Base-by-base conservation (phyloP, 2,329 filamentous ascomycete genomes). In the Exophiala phaeomuriformis region DNA sequence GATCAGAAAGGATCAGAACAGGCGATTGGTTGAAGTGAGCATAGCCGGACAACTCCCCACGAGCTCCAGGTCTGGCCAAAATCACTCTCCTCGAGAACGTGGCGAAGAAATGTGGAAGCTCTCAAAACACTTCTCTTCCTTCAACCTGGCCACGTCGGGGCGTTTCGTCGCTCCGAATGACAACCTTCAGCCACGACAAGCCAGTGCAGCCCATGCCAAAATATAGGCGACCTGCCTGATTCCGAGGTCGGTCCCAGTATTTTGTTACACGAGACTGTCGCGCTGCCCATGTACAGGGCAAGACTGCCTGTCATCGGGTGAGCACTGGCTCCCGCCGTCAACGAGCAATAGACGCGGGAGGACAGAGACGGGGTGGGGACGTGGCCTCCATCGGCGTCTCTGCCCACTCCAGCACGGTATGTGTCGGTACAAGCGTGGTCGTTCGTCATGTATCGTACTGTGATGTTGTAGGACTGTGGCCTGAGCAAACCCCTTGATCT, bases 401-500 rank as follows among this genome's bases (percentile, higher is more conserved):
- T 28, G 19, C 39, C 19, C 39, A 41, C 4, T 41, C 12, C 39
- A 27, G 39, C 12, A 27, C 19, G 19, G 19, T 19, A 19, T 19
- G 19, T 41, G 28, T 28, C 39, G 19, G 39, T 41, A 41, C 39
- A 45, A 45, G 42, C 28, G 28, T 32, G 28, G 5, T 10, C 9
- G 30, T 31, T n/a, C 32, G 42, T n/a, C n/a, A 45, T n/a, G 30
- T 30, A 45, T 45, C 33, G 33, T 7, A 36, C 33, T n/a, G 33
- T 36, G 33, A 19, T 19, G 19, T 19, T 19, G 19, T 19, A 19
- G 19, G 19, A 42, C 6, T 12, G 44, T 47, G 44, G 44, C 31
- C 44, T 47, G 44, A 49, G 36, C 35, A 19, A 48, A 49, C 33
- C 10, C 39, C 32, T 41, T 48, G 52, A 55, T 55, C 52, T 55